Evolutionary conservation across 768 basidiomycete species (phyloP).

Genomic region (Strobilomyces confusus): DNA sequence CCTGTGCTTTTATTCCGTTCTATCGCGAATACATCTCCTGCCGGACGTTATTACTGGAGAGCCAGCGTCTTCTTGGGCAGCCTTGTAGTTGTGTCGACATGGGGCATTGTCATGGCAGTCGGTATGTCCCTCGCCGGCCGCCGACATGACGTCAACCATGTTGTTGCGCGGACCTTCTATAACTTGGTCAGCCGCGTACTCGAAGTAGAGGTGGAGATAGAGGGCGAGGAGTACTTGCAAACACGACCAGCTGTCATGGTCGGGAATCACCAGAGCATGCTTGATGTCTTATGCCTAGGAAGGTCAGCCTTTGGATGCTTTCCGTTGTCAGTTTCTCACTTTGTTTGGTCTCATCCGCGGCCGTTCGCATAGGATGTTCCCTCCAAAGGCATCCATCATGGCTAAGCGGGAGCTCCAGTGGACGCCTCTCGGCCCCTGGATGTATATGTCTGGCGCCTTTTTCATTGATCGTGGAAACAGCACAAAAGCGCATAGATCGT

Average conservation of each 20-base stretch:
- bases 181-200: conserved; percentile 55
- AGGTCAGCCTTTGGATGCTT: conserved; percentile 45
- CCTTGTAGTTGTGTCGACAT: conserved; percentile 64
- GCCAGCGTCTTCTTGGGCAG: conserved; percentile 69
- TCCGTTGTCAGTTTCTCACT: conserved; percentile 12
- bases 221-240: conserved; percentile 79
- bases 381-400: conserved; percentile 80
- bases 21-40: conserved; percentile 50
- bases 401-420: conserved; percentile 88
- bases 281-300: conserved; percentile 81
- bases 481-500: conserved; percentile 64
- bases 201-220: conserved; percentile 69
- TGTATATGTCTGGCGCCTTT: conserved; percentile 85
- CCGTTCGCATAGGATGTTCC: conserved; percentile 62
- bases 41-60: conserved; percentile 69
- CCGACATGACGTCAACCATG: conserved; percentile 74
- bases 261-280: conserved; percentile 90
- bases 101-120: conserved; percentile 65
- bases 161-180: conserved; percentile 85
- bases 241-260: conserved; percentile 73
- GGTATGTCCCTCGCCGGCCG: conserved; percentile 64
- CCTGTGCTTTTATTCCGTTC: conserved; percentile 64
- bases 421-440: conserved; percentile 87
- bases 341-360: conserved; percentile 2
- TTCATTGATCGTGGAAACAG: conserved; percentile 89